Evolutionary conservation across 2,329 filamentous ascomycete species (phyloP).

Genomic region (Trichoderma koningiopsis): DNA sequence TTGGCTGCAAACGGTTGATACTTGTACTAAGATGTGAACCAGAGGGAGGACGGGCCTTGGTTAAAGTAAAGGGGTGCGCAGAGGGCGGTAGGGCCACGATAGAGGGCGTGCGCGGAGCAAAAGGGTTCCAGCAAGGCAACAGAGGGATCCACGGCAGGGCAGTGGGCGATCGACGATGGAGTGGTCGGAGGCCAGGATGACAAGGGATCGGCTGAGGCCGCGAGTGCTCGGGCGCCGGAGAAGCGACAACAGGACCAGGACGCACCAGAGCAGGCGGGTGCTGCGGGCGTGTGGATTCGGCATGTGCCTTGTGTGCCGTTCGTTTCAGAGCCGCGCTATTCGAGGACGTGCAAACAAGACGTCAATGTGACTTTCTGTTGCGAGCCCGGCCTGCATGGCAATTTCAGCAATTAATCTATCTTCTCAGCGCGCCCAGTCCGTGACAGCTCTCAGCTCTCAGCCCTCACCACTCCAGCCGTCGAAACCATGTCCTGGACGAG

Average conservation of each 20-base stretch:
- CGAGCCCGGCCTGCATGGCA: conserved; percentile 7
- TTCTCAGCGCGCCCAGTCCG: no score
- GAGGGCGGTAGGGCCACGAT: conserved; percentile 4
- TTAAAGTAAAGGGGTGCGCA: conserved; percentile 20
- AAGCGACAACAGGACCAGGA: conserved; percentile 4
- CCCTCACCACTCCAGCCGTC: no score
- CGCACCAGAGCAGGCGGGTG: background rate
- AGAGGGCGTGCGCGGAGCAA: background rate
- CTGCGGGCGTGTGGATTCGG: conserved; percentile 22
- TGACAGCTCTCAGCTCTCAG: no score
- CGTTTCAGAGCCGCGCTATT: background rate
- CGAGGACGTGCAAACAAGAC: background rate
- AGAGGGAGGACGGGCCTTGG: conserved; percentile 24
- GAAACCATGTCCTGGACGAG: no score
- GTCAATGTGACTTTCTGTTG: conserved; percentile 14
- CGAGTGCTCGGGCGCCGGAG: conserved; percentile 21
- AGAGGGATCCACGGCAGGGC: conserved; percentile 25
- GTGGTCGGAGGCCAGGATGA: conserved; percentile 2
- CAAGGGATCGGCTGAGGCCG: conserved; percentile 21
- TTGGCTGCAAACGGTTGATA: background rate
- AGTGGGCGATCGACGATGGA: conserved; percentile 21
- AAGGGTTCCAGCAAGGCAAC: conserved; percentile 24
- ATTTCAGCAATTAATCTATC: no score
- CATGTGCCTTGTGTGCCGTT: conserved; percentile 7
- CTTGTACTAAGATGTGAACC: background rate